Percentiles rank a stretch among this genome's conserved stretches.
phyloP scores from a whole-genome alignment of 2,329 filamentous ascomycete genomes.

The Rugonectria rugulosa region DNA sequence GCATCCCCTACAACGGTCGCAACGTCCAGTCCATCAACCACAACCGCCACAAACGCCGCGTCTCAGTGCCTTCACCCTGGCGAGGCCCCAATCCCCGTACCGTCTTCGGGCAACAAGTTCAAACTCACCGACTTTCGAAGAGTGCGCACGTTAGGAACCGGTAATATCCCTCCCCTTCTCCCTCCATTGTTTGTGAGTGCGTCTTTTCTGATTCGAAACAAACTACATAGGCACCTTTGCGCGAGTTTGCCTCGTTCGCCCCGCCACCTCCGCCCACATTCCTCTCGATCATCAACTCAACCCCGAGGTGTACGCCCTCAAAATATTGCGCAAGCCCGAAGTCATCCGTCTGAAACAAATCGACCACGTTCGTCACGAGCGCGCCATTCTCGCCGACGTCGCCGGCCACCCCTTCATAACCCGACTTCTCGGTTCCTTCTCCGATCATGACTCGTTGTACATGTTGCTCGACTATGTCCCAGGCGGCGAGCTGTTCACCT shows the following conservation, averaged over 20 bases:
- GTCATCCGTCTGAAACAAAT: conserved; percentile 87
- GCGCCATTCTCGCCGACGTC: conserved; percentile 78
- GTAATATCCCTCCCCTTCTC: conserved; percentile 48
- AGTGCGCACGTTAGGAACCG: conserved; percentile 79
- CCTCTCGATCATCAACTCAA: conserved; percentile 45
- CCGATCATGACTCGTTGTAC: conserved; percentile 80
- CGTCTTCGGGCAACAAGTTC: conserved; percentile 41
- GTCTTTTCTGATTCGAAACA: conserved; percentile 5
- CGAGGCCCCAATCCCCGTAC: conserved; percentile 31
- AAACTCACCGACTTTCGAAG: conserved; percentile 69
- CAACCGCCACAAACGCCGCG: conserved; percentile 24
- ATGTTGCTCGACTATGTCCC: conserved; percentile 86
- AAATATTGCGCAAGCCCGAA: conserved; percentile 76
- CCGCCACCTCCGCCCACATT: conserved; percentile 60
- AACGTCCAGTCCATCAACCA: no score
- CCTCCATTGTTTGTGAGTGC: background rate
- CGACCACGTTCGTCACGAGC: conserved; percentile 86
- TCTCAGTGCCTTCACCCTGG: conserved; percentile 27
- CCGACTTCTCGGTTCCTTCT: conserved; percentile 78
- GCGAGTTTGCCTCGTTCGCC: conserved; percentile 78
- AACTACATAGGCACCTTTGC: conserved; percentile 73
- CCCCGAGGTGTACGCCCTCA: conserved; percentile 75
- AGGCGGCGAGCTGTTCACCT: conserved; percentile 85
- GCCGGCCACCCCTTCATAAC: conserved; percentile 87
- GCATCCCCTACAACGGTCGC: conserved; percentile 18